Conservation (phyloP, 306 rosid genomes). For the Trifolium dubium region DNA sequence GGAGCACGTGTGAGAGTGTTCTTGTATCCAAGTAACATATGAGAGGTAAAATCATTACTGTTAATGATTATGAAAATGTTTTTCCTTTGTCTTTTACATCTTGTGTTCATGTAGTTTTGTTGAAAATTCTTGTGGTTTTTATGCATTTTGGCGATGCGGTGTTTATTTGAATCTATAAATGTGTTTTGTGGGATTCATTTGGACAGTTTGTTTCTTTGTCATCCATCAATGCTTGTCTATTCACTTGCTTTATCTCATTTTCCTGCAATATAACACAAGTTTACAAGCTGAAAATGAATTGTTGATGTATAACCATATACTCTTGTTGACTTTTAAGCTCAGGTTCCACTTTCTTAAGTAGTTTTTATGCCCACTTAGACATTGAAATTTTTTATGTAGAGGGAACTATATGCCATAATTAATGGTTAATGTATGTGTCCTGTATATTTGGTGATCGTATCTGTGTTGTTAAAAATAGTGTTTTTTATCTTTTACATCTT, state of each 20-base stretch:
- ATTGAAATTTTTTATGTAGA: no score
- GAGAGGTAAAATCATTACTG: slow-evolving; percentile 45
- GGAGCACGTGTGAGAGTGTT: slow-evolving; percentile 90
- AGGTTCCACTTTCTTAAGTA: no score
- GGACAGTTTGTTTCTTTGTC: not conserved
- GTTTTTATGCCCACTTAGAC: no score
- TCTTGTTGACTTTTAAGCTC: no score
- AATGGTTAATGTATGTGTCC: no score
- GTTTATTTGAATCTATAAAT: not conserved
- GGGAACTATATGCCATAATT: no score
- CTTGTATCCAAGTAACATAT: slow-evolving; percentile 93
- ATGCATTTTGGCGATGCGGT: not conserved
- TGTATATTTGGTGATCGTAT: no score
- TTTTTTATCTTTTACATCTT: no score
- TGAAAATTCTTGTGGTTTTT: not conserved
- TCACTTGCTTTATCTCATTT: not conserved
- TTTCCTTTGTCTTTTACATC: not conserved
- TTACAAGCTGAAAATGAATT: no score
- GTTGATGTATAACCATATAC: no score
- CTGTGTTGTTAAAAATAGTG: no score
- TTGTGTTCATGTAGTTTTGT: not conserved
- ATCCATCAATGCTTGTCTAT: not conserved
- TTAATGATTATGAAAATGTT: not conserved
- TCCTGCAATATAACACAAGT: no score
- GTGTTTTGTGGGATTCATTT: not conserved